Conservation (phyloP, 1,139 yeast genomes). For the Casaregolazyma lundiana region DNA sequence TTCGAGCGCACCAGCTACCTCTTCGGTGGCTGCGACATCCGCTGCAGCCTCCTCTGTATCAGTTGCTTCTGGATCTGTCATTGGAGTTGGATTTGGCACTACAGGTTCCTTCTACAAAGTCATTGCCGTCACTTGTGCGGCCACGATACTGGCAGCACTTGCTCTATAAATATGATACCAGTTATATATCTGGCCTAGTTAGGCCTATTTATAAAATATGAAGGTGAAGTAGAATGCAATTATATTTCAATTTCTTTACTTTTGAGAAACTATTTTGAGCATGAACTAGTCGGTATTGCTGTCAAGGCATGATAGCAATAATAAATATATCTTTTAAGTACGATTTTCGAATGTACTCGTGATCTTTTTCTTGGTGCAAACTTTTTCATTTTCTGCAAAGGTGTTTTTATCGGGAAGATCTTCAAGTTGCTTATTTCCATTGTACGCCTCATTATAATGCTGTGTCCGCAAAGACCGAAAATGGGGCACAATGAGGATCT, state of each 20-base stretch:
- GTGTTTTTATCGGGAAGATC: no score
- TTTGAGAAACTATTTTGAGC: background rate
- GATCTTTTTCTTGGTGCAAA: no score
- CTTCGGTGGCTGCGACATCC: slow-evolving; percentile 12
- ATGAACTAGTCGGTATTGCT: no score
- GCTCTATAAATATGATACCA: slow-evolving; percentile 4
- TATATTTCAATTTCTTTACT: background rate
- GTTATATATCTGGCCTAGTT: background rate
- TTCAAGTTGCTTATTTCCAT: no score
- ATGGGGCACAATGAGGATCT: no score
- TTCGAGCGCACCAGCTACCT: slow-evolving; percentile 10
- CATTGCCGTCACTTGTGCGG: slow-evolving; percentile 4
- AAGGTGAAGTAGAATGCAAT: background rate
- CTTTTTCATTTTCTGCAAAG: no score
- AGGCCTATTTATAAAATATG: background rate
- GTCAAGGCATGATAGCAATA: no score
- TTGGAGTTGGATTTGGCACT: slow-evolving; percentile 2
- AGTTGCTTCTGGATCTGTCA: slow-evolving; percentile 1
- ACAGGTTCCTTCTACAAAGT: slow-evolving; percentile 1
- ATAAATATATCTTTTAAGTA: no score
- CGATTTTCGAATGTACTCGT: no score
- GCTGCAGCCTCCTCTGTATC: slow-evolving; percentile 10
- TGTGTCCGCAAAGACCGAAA: no score
- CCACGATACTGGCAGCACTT: slow-evolving; percentile 4
- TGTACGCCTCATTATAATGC: no score